Base-by-base conservation (phyloP, 2,329 filamentous ascomycete genomes). In the Ramichloridium luteum region DNA sequence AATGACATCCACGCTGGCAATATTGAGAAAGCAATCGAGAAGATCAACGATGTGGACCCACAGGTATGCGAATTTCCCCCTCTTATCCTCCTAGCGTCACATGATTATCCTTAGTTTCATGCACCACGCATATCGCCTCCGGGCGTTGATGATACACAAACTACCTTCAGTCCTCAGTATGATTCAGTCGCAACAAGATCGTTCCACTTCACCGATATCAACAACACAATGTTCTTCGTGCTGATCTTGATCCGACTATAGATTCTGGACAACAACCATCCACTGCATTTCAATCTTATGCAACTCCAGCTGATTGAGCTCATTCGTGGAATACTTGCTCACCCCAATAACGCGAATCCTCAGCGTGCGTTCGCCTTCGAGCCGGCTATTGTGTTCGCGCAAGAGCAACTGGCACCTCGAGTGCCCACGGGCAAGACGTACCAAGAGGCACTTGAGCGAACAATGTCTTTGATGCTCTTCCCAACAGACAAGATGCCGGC, bases 71-170 rank as follows among this genome's bases (percentile, higher is more conserved):
- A 17, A 38, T 34, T n/a, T 13, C 18, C 23, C 18, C 25, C 27
- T 14, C 33, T 25, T 33, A 30, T 28, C 40, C 30, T 27, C 39
- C 45, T 37, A 27, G 33, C 25, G n/a, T 18, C 34, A 64, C 61
- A 86, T 90, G 90, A 98, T 98, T 93, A 93, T 68, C 82, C 68
- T 71, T 70, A 80, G 69, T 86, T 76, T 93, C 88, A 98, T 98
- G 90, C 90, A 98, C 90, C 90, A 98, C 90, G 85, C 90, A 84
- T 90, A 96, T 68, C 68, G 70, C 74, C 76, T 43, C 72, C 67
- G 68, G 74, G 44, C 73, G 62, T 74, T 90, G 90, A 92, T 92
- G 88, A 96, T 71, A 74, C 76, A 77, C 67, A 65, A 23, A 74
- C 71, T 64, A 65, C 67, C 77, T 80, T 81, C 77, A 82, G 74